Evolutionary conservation across 2,329 filamentous ascomycete genomes (phyloP).

Genomic region (Apiospora saccharicola): DNA sequence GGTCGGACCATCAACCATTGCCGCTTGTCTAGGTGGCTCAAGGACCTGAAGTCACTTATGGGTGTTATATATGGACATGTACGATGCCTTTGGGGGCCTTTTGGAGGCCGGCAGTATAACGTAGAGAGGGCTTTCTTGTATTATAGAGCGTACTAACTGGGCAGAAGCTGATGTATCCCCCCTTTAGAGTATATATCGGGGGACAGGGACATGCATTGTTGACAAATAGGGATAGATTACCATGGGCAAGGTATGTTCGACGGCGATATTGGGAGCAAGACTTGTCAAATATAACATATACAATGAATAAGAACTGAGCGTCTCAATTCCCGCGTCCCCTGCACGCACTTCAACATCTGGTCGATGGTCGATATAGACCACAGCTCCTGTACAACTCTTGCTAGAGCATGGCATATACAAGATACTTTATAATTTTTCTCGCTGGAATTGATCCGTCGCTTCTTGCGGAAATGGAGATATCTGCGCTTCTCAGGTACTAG

Average conservation of each 20-base stretch:
- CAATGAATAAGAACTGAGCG: neutral
- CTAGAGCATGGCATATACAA: neutral
- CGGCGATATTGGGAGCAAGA: neutral
- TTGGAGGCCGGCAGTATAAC: neutral
- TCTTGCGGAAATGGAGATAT: neutral
- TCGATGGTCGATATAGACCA: neutral
- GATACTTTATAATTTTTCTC: too few relatives aligned
- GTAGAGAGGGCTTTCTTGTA: neutral
- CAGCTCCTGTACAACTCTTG: neutral
- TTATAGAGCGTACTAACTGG: neutral
- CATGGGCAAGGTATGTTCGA: neutral
- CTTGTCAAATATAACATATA: neutral
- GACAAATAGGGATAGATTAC: neutral
- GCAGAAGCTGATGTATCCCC: neutral
- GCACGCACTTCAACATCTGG: neutral
- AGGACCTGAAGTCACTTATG: too few relatives aligned
- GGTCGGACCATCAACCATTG: neutral
- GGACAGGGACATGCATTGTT: neutral
- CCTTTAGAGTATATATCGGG: neutral
- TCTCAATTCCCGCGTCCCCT: neutral
- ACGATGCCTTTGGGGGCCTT: neutral
- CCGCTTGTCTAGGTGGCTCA: neutral
- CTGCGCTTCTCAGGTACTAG: neutral
- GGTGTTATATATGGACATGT: neutral
- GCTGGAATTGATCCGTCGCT: neutral